Conservation (phyloP, 2,329 filamentous ascomycete species). For the Scopulariopsis brevicaulis region DNA sequence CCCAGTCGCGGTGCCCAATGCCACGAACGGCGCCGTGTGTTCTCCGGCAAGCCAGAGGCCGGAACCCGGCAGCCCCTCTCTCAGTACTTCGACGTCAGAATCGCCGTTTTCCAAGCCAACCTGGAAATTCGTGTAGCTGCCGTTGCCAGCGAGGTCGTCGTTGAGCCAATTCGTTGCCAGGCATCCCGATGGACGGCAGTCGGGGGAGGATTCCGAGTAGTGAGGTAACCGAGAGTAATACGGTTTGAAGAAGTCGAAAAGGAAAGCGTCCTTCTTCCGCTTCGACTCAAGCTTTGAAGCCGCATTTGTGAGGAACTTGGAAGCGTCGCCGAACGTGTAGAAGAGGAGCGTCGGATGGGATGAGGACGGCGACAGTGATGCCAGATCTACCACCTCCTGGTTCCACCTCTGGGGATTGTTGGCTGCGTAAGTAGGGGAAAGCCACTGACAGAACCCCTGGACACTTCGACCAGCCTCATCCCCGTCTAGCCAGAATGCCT, state of each 20-base stretch:
- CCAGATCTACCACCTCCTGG: constrained; percentile 68
- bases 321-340: constrained; percentile 61
- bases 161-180: constrained; percentile 68
- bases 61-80: constrained; percentile 49
- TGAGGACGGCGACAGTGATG: constrained; percentile 43
- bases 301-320: constrained; percentile 36
- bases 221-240: constrained; percentile 68
- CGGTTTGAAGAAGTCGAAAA: constrained; percentile 60
- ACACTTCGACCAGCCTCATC: constrained; percentile 29
- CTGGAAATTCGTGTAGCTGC: constrained; percentile 80
- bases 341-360: constrained; percentile 78
- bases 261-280: constrained; percentile 36
- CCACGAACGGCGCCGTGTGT: constrained; percentile 83
- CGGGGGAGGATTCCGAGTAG: constrained; percentile 39
- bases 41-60: constrained; percentile 83
- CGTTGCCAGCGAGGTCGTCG: constrained; percentile 70
- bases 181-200: constrained; percentile 51
- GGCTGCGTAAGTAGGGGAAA: constrained; percentile 55
- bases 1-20: constrained; percentile 77
- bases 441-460: constrained; percentile 66
- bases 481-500: constrained; percentile 56
- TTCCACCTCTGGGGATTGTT: constrained; percentile 56
- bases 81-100: constrained; percentile 55
- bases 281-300: constrained; percentile 28
- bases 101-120: constrained; percentile 60